A percentile compares a stretch with the other conserved stretches of the same genome.
phyloP scores from a whole-genome alignment of 2,329 filamentous ascomycete genomes.

The Aschersonia sp. region DNA sequence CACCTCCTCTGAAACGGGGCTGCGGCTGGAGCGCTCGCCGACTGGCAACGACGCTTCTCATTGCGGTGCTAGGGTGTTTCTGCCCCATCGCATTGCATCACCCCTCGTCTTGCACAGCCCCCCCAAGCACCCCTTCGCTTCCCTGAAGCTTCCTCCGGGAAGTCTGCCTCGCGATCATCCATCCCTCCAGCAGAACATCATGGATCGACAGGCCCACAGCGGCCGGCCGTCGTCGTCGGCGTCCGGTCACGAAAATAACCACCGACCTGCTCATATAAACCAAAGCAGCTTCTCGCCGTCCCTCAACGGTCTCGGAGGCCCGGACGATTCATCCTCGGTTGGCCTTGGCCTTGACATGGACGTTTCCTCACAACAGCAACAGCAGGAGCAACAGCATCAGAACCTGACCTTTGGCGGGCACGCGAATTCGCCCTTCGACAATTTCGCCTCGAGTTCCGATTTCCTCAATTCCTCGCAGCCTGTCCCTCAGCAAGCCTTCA shows the following conservation, averaged over 20 bases:
- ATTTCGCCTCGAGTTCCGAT: constrained; percentile 29
- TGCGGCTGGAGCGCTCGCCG: background rate
- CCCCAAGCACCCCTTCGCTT: constrained; percentile 18
- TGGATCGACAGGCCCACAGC: constrained; percentile 27
- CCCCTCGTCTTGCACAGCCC: constrained; percentile 11
- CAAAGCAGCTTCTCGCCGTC: constrained; percentile 47
- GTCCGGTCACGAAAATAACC: constrained; percentile 23
- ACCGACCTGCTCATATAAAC: constrained; percentile 50
- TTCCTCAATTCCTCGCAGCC: constrained; percentile 35
- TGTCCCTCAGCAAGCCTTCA: constrained; percentile 14
- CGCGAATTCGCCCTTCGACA: constrained; percentile 23
- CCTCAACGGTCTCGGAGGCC: constrained; percentile 34
- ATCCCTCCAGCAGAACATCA: constrained; percentile 13
- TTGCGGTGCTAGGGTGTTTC: constrained; percentile 4
- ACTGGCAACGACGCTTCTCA: background rate
- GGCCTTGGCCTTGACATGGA: constrained; percentile 46
- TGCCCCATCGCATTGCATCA: constrained; percentile 9
- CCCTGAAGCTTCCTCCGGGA: background rate
- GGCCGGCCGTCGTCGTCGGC: constrained; percentile 49
- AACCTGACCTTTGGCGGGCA: constrained; percentile 15
- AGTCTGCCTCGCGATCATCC: constrained; percentile 23
- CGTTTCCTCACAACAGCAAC: constrained; percentile 26
- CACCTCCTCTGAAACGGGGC: constrained; percentile 1
- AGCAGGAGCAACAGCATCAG: constrained; percentile 18
- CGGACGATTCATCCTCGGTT: constrained; percentile 27